Conservation (phyloP, 169 alveolate species). For the Eimeria necatrix region DNA sequence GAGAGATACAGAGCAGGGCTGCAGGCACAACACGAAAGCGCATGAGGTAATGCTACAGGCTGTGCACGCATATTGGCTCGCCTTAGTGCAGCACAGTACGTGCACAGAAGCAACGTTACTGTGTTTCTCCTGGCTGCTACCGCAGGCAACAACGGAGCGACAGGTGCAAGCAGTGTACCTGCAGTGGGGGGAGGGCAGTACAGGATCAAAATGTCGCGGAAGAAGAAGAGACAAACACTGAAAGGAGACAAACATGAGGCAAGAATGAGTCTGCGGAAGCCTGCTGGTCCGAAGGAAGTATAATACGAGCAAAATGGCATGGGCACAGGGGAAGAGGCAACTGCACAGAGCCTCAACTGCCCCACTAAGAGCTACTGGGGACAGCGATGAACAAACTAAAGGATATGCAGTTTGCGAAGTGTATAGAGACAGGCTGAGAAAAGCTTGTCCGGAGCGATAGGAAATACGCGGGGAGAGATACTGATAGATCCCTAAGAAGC, state of each 20-base stretch:
- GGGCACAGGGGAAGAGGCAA: too few relatives aligned
- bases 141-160: neutral
- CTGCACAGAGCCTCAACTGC: too few relatives aligned
- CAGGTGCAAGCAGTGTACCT: slow-evolving; percentile 1
- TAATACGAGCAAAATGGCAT: too few relatives aligned
- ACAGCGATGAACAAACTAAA: too few relatives aligned
- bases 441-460: too few relatives aligned
- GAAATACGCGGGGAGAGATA: too few relatives aligned
- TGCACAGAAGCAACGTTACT: neutral
- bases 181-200: neutral
- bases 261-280: neutral
- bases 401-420: too few relatives aligned
- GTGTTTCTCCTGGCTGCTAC: too few relatives aligned
- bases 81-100: neutral
- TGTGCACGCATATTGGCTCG: neutral
- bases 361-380: too few relatives aligned
- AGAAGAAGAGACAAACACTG: neutral
- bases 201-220: neutral
- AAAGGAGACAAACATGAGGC: neutral
- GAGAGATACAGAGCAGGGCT: neutral
- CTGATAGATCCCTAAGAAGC: too few relatives aligned
- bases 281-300: too few relatives aligned
- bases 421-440: too few relatives aligned
- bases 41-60: neutral
- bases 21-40: neutral